These are phyloP conservation scores for Linnemannia zychae DNA, from an alignment of 192 early-diverging fungal species.

Conservation along the genomic window DNA sequence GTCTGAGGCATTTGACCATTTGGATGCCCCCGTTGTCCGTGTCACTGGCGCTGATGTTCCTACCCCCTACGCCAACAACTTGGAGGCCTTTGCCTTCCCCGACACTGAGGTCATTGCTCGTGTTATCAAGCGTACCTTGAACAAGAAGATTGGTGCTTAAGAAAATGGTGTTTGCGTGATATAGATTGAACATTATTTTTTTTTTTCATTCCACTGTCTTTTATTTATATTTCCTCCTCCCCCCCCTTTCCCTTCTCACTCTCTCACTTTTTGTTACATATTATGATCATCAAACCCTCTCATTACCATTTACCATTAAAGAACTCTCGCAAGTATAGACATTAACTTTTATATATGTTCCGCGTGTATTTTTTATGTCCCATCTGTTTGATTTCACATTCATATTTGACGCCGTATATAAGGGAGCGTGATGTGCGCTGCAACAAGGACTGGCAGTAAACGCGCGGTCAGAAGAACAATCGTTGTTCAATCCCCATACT, in stretches of 20 bases:
- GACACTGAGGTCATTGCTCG: constrained; percentile 83
- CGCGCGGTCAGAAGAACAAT: too few relatives aligned
- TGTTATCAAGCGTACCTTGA: constrained; percentile 75
- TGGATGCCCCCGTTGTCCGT: constrained; percentile 93
- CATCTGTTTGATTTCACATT: too few relatives aligned
- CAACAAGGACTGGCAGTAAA: too few relatives aligned
- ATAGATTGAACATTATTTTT: too few relatives aligned
- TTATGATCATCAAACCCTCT: neutral
- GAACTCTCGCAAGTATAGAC: too few relatives aligned
- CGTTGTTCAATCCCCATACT: too few relatives aligned
- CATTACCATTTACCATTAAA: too few relatives aligned
- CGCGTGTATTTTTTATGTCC: too few relatives aligned
- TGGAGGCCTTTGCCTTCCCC: constrained; percentile 88
- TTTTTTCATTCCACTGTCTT: neutral
- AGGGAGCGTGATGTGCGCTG: too few relatives aligned
- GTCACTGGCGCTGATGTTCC: constrained; percentile 97
- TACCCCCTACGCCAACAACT: constrained; percentile 95
- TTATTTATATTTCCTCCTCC: neutral
- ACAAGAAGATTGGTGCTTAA: constrained; percentile 28
- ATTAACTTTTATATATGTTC: too few relatives aligned
- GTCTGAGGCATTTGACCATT: constrained; percentile 92
- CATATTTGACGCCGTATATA: too few relatives aligned
- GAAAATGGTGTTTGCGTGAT: too few relatives aligned
- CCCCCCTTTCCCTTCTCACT: neutral
- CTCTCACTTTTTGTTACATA: neutral